These are phyloP conservation scores for Phascolomyces articulosus DNA, from an alignment of 371 early-diverging fungal species.

Conservation along the genomic window DNA sequence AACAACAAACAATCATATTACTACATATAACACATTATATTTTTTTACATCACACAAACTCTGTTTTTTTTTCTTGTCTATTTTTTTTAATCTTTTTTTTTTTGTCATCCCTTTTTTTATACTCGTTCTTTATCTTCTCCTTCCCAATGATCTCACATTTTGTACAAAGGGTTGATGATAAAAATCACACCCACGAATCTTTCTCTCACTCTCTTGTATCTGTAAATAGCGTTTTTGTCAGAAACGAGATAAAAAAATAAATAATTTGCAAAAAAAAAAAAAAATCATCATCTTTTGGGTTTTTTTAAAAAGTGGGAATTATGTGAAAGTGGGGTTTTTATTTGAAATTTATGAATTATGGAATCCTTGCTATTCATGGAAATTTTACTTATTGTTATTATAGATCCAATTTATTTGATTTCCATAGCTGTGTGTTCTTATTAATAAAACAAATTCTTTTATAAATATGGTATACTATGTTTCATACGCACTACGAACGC, in stretches of 20 bases:
- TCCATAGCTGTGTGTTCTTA: no score
- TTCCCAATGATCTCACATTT: no score
- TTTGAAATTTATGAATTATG: no score
- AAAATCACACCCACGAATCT: no score
- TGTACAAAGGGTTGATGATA: slow-evolving; percentile 3
- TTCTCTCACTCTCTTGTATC: slow-evolving; percentile 4
- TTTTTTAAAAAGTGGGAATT: no score
- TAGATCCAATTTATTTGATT: no score
- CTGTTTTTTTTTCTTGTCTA: slow-evolving; percentile 9
- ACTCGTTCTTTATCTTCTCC: background rate
- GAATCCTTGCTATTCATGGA: no score
- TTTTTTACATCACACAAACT: background rate
- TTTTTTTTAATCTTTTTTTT: slow-evolving; percentile 12
- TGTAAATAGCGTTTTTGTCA: slow-evolving; percentile 14
- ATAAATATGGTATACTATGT: no score
- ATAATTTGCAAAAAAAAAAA: background rate
- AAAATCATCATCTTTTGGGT: background rate
- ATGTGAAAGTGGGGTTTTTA: no score
- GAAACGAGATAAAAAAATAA: slow-evolving; percentile 1
- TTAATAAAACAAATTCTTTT: no score
- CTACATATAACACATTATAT: background rate
- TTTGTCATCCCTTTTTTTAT: slow-evolving; percentile 15
- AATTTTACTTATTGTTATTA: no score
- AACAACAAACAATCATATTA: background rate
- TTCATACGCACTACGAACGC: no score